Percentiles rank a stretch among this genome's conserved stretches.
Conservation (phyloP, 192 early-diverging fungal genomes). For the Umbelopsis ramanniana region DNA sequence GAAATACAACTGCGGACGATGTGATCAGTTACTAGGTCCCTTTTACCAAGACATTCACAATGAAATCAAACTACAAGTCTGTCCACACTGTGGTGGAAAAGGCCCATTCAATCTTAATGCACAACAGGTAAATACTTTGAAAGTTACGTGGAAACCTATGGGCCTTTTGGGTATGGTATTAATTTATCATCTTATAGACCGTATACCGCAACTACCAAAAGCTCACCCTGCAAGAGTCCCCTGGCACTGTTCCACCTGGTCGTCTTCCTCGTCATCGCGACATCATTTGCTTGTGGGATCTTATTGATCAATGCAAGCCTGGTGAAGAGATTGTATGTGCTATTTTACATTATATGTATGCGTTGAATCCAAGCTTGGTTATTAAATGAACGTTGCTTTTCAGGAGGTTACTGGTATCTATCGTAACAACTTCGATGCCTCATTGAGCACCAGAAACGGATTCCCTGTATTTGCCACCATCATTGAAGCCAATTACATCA, state of each 20-base stretch:
- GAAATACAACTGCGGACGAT: slow-evolving; percentile 95
- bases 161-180: slow-evolving; percentile 8
- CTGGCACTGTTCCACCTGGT: slow-evolving; percentile 94
- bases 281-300: slow-evolving; percentile 92
- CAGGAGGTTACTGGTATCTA: slow-evolving; percentile 94
- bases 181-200: slow-evolving; percentile 54
- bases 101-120: slow-evolving; percentile 91
- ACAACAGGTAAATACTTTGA: slow-evolving; percentile 65
- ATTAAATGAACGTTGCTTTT: too few species aligned
- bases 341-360: background rate
- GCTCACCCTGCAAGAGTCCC: slow-evolving; percentile 93
- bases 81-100: slow-evolving; percentile 87
- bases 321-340: slow-evolving; percentile 88
- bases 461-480: slow-evolving; percentile 97
- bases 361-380: too few species aligned
- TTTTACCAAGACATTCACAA: slow-evolving; percentile 90
- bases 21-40: slow-evolving; percentile 87
- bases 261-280: slow-evolving; percentile 93
- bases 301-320: slow-evolving; percentile 94
- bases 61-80: slow-evolving; percentile 85
- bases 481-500: slow-evolving; percentile 95
- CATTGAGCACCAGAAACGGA: slow-evolving; percentile 87
- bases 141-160: background rate
- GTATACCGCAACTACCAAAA: slow-evolving; percentile 98
- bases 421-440: slow-evolving; percentile 91